These are phyloP conservation scores for Penicillium chermesinum DNA, from an alignment of 495 filamentous ascomycete genomes.

Conservation along the genomic window DNA sequence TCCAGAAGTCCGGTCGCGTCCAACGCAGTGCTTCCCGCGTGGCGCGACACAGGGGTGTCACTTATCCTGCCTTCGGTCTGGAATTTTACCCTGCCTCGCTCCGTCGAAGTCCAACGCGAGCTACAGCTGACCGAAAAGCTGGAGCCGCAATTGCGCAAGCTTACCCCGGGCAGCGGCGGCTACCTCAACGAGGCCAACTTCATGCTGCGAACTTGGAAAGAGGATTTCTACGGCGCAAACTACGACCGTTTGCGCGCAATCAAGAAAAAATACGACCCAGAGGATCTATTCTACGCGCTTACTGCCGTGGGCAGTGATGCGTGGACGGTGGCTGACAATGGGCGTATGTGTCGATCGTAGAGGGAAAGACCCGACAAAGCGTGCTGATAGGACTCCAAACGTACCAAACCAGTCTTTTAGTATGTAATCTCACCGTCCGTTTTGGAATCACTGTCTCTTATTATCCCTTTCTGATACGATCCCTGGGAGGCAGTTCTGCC, in stretches of 20 bases:
- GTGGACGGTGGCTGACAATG: slow-evolving; percentile 10
- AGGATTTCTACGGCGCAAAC: slow-evolving; percentile 13
- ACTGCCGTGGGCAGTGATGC: slow-evolving; percentile 16
- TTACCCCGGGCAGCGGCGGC: slow-evolving; percentile 7
- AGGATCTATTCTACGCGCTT: slow-evolving; percentile 12
- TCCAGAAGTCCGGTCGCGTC: slow-evolving; percentile 6
- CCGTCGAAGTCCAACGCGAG: slow-evolving; percentile 2
- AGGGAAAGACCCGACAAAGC: too few species aligned
- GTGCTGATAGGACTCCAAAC: too few species aligned
- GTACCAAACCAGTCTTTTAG: too few species aligned
- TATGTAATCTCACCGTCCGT: too few species aligned
- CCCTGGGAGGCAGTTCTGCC: too few species aligned
- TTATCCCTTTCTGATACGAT: too few species aligned
- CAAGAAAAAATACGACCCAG: slow-evolving; percentile 12
- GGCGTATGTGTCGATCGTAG: slow-evolving; percentile 8
- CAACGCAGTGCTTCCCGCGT: slow-evolving; percentile 11
- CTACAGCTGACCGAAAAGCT: slow-evolving; percentile 9
- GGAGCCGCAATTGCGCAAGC: slow-evolving; percentile 4
- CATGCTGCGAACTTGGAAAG: too few species aligned
- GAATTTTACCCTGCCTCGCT: slow-evolving; percentile 6
- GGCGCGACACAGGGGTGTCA: slow-evolving; percentile 8
- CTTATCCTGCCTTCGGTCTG: slow-evolving; percentile 4
- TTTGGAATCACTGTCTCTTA: too few species aligned
- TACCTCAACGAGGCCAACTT: slow-evolving; percentile 17
- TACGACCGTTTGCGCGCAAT: slow-evolving; percentile 7